A percentile compares a stretch with the other conserved stretches of the same genome.
Conservation (phyloP, 768 basidiomycete species). For the Filobasidium floriforme region DNA sequence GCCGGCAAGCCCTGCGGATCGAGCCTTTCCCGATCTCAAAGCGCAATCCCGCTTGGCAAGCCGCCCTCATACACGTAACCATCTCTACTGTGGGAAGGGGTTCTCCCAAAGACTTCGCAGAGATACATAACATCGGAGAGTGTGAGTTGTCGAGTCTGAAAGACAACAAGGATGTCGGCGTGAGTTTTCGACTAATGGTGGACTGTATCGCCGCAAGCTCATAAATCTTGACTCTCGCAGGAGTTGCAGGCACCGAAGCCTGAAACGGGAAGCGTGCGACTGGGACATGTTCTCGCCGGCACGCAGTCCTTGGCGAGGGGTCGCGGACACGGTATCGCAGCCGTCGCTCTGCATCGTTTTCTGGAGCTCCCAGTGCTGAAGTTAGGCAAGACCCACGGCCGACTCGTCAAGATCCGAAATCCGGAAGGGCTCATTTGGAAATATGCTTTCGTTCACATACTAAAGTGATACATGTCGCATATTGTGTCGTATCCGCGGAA, state of each 20-base stretch:
- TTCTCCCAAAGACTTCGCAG: slow-evolving; percentile 63
- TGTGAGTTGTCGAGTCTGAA: not conserved
- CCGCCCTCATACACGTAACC: slow-evolving; percentile 63
- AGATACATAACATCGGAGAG: slow-evolving; percentile 53
- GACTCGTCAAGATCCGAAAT: slow-evolving; percentile 26
- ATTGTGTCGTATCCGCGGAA: not conserved
- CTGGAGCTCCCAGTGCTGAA: not conserved
- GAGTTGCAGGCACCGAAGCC: not conserved
- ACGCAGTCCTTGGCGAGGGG: slow-evolving; percentile 73
- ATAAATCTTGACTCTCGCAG: not conserved
- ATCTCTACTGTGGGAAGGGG: slow-evolving; percentile 62
- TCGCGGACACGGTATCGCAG: slow-evolving; percentile 63
- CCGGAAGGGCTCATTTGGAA: slow-evolving; percentile 24
- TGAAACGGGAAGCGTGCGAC: slow-evolving; percentile 23
- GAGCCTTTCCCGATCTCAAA: slow-evolving; percentile 46
- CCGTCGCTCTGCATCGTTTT: not conserved
- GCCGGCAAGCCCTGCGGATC: slow-evolving; percentile 56
- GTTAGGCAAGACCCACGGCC: not conserved
- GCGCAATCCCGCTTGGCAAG: slow-evolving; percentile 51
- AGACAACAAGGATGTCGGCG: slow-evolving; percentile 22
- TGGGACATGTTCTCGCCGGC: slow-evolving; percentile 77
- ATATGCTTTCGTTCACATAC: not conserved
- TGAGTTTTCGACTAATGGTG: not conserved
- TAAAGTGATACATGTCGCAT: not conserved
- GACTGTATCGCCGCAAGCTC: not conserved